Evolutionary conservation across 768 basidiomycete genomes (phyloP).

Genomic region (Mycena vitilis): DNA sequence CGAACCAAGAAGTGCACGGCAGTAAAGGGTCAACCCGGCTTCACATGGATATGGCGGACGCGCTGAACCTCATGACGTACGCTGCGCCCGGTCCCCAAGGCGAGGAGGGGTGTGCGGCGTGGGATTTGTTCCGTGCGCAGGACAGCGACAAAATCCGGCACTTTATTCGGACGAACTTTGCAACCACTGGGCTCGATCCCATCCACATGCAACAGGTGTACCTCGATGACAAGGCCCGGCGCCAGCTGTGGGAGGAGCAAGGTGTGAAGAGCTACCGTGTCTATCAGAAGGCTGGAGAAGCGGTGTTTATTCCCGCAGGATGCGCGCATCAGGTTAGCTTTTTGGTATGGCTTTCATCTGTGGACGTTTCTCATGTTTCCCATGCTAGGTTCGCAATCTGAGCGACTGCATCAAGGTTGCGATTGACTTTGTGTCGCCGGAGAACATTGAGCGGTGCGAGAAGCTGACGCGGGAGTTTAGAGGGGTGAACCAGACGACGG

Average conservation of each 20-base stretch:
- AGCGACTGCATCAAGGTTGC: conserved; percentile 98
- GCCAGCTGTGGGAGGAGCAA: conserved; percentile 71
- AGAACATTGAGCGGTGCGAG: conserved; percentile 90
- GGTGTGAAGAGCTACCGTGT: conserved; percentile 85
- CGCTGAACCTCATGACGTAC: conserved; percentile 91
- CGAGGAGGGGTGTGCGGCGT: conserved; percentile 83
- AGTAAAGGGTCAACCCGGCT: conserved; percentile 89
- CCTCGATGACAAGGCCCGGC: conserved; percentile 75
- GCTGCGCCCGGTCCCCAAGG: conserved; percentile 68
- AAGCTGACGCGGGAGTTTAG: conserved; percentile 89
- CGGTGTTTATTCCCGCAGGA: conserved; percentile 95
- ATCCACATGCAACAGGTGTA: conserved; percentile 94
- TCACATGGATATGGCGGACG: conserved; percentile 96
- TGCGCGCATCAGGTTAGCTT: conserved; percentile 85
- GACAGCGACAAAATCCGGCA: conserved; percentile 82
- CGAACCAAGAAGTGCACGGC: conserved; percentile 66
- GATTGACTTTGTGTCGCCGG: conserved; percentile 93
- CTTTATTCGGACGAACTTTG: conserved; percentile 77
- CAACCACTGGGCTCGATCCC: conserved; percentile 75
- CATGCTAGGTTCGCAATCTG: conserved; percentile 86
- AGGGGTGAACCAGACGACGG: conserved; percentile 86
- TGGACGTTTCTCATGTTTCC: conserved; percentile 21
- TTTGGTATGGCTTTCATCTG: background rate
- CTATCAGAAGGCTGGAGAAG: conserved; percentile 92
- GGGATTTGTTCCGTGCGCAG: conserved; percentile 89